These are phyloP conservation scores for Didymella pomorum DNA, from an alignment of 2,329 filamentous ascomycete genomes.

Conservation along the genomic window DNA sequence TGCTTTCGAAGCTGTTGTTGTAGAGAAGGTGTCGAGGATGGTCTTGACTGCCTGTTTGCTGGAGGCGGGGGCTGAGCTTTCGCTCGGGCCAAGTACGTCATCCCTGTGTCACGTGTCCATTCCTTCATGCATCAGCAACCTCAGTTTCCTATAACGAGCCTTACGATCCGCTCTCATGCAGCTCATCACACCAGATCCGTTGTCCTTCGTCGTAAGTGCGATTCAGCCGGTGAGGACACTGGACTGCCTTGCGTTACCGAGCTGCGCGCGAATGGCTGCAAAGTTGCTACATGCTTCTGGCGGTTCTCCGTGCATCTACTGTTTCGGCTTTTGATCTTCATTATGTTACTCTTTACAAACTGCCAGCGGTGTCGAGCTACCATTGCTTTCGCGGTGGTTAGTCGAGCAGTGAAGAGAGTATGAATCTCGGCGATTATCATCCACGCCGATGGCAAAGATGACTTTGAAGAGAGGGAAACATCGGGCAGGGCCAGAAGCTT, in stretches of 20 bases:
- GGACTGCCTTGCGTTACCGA: not conserved
- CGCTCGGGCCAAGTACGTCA: conserved; percentile 17
- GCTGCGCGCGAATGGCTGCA: not conserved
- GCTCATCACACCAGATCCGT: not conserved
- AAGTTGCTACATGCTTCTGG: not conserved
- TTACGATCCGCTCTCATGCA: not conserved
- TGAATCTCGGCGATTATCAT: too few relatives aligned
- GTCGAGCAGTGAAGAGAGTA: not conserved
- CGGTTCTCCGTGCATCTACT: not conserved
- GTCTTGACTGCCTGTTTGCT: conserved; percentile 13
- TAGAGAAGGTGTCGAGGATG: not conserved
- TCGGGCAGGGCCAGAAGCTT: not conserved
- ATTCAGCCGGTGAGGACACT: not conserved
- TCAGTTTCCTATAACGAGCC: not conserved
- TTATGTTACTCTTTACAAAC: not conserved
- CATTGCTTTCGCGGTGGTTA: not conserved
- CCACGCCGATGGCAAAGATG: not conserved
- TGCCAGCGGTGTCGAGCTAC: too few relatives aligned
- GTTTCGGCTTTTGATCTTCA: not conserved
- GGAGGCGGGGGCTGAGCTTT: conserved; percentile 8
- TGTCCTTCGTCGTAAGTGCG: not conserved
- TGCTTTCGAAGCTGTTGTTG: not conserved
- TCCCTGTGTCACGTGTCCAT: conserved; percentile 6
- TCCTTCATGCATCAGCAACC: conserved; percentile 6
- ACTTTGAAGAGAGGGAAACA: not conserved